phyloP scores from a whole-genome alignment of 2,329 filamentous ascomycete genomes.

The Cyphellophora attinorum region DNA sequence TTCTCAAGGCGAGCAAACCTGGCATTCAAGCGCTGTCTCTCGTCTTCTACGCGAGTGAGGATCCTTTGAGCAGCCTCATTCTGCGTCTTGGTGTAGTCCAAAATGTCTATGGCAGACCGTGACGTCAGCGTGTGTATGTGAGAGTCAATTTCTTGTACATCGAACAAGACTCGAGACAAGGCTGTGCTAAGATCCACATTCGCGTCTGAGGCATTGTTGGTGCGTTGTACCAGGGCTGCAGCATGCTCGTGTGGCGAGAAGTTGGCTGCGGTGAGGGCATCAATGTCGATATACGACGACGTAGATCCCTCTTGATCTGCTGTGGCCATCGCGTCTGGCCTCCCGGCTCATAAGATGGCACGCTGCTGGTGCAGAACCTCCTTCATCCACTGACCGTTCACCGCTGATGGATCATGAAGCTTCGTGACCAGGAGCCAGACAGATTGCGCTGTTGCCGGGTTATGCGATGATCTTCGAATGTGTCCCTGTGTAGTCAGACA shows the following conservation, averaged over 20 bases:
- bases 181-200: constrained; percentile 90
- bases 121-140: constrained; percentile 88
- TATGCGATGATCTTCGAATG: no score
- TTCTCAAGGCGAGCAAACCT: constrained; percentile 78
- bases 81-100: constrained; percentile 67
- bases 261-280: constrained; percentile 71
- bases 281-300: constrained; percentile 76
- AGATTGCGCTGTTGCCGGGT: no score
- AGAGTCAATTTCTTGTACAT: constrained; percentile 92
- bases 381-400: no score
- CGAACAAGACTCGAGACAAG: constrained; percentile 85
- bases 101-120: constrained; percentile 68
- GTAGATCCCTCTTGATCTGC: constrained; percentile 6
- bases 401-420: no score
- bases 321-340: constrained; percentile 3
- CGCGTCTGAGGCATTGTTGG: constrained; percentile 84
- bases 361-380: constrained; percentile 1
- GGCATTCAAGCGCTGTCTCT: constrained; percentile 70
- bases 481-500: no score
- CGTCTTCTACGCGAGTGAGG: constrained; percentile 65
- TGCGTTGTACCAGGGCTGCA: constrained; percentile 76
- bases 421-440: no score
- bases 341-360: not conserved
- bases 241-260: constrained; percentile 79
- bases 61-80: constrained; percentile 63